Evolutionary conservation across 2,329 filamentous ascomycete genomes (phyloP), one percentile per base, ranked within the genome.

Genomic region (Colletotrichum ledebouriae): DNA sequence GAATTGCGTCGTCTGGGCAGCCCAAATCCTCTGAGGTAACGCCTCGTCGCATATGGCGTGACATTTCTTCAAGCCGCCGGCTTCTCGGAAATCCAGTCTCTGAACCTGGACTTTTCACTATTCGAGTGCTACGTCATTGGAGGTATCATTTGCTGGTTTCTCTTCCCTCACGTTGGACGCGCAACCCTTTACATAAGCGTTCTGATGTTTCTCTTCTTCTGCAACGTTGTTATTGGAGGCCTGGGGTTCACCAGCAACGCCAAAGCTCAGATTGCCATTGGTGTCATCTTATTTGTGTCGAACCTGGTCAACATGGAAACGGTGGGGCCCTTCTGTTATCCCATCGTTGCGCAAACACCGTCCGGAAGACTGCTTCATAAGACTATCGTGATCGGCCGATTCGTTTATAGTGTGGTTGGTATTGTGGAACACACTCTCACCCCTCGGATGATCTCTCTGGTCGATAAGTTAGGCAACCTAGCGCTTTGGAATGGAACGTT

Each of bases 341-440:
- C 80, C 29, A 80, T 83, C 37, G 78, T 81, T 71, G 42, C 82
- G 0, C 82, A 85, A 73, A 73, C 83, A 2, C 77, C 78, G 0
- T 83, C 81, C 0, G 83, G 81, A 5, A 82, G 82, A 37, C 77
- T 84, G n/a, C 78, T 81, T 47, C 81, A 80, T 57, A 82, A 83
- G 73, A 81, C 81, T 0, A 79, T 84, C 12, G 81, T 83, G n/a
- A 73, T 85, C 13, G 82, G 80, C 1, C 76, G 83, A 46, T 81
- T 73, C 11, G 73, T 74, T 5, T 82, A 82, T 68, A 80, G 82
- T 59, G 63, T 80, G 5, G 78, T 76, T 13, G 81, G 82, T 70
- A 78, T 83, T 56, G 75, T 83, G 52, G 78, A 78, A 13, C 78
- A 78, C 37, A 75, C 22, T 22, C 80, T 4, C 61, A 74, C 80